Conservation (phyloP, 2,329 filamentous ascomycete genomes). For the Torrubiellomyces zombiae region DNA sequence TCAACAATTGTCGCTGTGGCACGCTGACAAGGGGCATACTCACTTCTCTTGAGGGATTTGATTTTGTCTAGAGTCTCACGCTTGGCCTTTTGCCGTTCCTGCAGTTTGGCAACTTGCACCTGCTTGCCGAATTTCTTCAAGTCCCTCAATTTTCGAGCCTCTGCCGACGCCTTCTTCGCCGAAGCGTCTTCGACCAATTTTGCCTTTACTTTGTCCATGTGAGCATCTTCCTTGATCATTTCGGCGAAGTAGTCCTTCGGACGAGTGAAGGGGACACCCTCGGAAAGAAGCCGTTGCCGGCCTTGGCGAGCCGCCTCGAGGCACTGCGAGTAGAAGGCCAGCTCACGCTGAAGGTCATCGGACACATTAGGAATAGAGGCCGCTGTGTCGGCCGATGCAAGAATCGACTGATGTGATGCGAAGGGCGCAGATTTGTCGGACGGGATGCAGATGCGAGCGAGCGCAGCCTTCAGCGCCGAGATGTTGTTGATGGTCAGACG, state of each 20-base stretch:
- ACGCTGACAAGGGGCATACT: too few species aligned
- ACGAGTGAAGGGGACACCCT: constrained; percentile 71
- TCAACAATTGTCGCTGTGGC: not conserved
- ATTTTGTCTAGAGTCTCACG: constrained; percentile 91
- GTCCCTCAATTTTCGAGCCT: constrained; percentile 82
- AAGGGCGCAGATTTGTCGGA: constrained; percentile 55
- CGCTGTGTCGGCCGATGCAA: constrained; percentile 46
- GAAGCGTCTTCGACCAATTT: constrained; percentile 88
- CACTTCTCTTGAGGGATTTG: constrained; percentile 86
- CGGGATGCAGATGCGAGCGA: constrained; percentile 60
- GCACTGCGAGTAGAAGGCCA: constrained; percentile 84
- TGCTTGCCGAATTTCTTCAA: constrained; percentile 99
- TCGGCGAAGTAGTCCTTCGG: constrained; percentile 95
- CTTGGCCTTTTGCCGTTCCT: constrained; percentile 88
- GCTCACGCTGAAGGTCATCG: constrained; percentile 82
- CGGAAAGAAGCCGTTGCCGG: constrained; percentile 58
- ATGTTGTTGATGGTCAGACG: constrained; percentile 97
- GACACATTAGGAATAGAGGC: constrained; percentile 63
- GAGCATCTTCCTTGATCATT: constrained; percentile 97
- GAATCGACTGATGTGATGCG: constrained; percentile 64
- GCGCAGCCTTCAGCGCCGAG: constrained; percentile 60
- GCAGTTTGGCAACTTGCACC: constrained; percentile 88
- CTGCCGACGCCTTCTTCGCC: constrained; percentile 76
- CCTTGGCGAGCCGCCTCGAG: constrained; percentile 62
- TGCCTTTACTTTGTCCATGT: constrained; percentile 92